Evolutionary conservation across 1,284 basidiomycete genomes (phyloP), one percentile per base, ranked within the genome.

Genomic region (Takashimella koratensis): DNA sequence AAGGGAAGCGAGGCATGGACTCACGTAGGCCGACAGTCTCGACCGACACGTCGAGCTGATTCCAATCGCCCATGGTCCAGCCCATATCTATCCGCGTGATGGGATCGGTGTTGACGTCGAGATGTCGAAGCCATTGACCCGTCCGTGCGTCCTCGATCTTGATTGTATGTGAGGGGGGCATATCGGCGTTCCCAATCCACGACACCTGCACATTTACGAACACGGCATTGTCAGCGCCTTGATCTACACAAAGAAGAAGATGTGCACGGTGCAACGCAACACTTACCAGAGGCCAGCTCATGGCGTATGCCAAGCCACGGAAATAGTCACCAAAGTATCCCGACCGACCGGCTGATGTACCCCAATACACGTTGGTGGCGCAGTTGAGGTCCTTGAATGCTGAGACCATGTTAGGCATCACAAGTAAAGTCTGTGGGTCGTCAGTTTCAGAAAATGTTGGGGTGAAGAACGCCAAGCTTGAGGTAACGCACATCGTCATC

Each of bases 1-100:
- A 36, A 36, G 24, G 30, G 46, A 22, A 12, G 42, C 19, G 16
- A 19, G 30, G 3, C 41, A 30, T 13, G 13, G 26, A 75, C 76
- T 62, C 59, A 77, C 75, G 76, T 20, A 77, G 51, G 16, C 68
- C 75, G 4, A 76, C 66, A 8, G 74, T 77, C 45, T 70, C 70
- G 1, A 67, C 47, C 1, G 56, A 51, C 12, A 74, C 59, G 43
- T 73, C 65, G 24, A 77, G 49, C 63, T 76, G 76, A 58, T 77
- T 77, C 73, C 71, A 77, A 56, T 77, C 76, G 3, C 74, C 76
- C 76, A 77, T 77, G 4, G 65, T 73, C 72, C 71, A 76, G 21
- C 74, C 74, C 58, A 73, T 68, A 60, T 77, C 76, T 45, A 75
- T 69, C 24, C 73, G 59, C 12, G 55, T 49, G 16, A 77, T 66